Percentiles rank a stretch among this genome's conserved stretches.
These are phyloP conservation scores for Exophiala alcalophila DNA, from an alignment of 2,329 filamentous ascomycete genomes.

Conservation along the genomic window DNA sequence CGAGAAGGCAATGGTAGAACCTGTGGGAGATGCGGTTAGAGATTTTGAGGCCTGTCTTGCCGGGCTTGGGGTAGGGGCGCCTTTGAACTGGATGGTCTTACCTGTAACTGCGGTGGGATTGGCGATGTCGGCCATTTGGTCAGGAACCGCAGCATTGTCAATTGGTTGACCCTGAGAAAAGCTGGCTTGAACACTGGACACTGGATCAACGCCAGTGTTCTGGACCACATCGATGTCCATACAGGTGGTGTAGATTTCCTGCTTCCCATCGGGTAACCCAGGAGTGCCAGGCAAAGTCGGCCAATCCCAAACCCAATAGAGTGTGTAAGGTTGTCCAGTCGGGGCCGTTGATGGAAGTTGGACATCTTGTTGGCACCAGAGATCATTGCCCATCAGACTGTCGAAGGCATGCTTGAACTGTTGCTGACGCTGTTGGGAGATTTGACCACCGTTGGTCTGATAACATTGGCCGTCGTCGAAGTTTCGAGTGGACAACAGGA, in stretches of 20 bases:
- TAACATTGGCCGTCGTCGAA: slow-evolving; percentile 92
- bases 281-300: slow-evolving; percentile 51
- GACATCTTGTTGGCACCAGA: slow-evolving; percentile 80
- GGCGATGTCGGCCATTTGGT: slow-evolving; percentile 38
- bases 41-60: background rate
- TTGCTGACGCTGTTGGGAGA: slow-evolving; percentile 59
- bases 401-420: slow-evolving; percentile 53
- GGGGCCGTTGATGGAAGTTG: slow-evolving; percentile 65
- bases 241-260: slow-evolving; percentile 50
- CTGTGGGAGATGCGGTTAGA: slow-evolving; percentile 11
- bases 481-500: slow-evolving; percentile 71
- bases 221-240: slow-evolving; percentile 47
- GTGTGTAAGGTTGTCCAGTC: slow-evolving; percentile 66
- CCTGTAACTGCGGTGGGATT: slow-evolving; percentile 30
- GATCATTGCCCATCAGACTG: slow-evolving; percentile 54
- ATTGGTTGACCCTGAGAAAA: slow-evolving; percentile 38
- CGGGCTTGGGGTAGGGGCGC: slow-evolving; percentile 1
- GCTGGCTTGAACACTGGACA: slow-evolving; percentile 24
- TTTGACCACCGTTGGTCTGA: slow-evolving; percentile 63
- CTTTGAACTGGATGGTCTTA: slow-evolving; percentile 22
- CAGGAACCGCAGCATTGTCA: slow-evolving; percentile 40
- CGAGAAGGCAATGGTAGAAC: slow-evolving; percentile 23
- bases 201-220: slow-evolving; percentile 16
- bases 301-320: slow-evolving; percentile 99
- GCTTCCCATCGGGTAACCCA: slow-evolving; percentile 41